Conservation (phyloP, 148 eudicot species). For the Cornus suecica region DNA sequence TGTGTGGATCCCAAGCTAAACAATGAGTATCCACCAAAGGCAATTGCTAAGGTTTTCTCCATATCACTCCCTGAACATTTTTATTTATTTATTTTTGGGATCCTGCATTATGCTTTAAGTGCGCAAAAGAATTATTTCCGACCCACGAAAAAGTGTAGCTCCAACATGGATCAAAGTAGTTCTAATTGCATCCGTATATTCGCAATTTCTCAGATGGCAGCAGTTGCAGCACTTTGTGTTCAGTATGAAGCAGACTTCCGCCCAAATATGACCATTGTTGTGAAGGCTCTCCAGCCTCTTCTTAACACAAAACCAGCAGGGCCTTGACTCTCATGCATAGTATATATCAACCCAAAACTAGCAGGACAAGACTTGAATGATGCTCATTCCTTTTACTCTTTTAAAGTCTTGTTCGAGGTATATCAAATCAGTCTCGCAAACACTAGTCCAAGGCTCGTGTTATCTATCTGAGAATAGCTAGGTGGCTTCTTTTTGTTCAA, state of each 20-base stretch:
- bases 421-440: background rate
- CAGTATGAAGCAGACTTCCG: slow-evolving; percentile 96
- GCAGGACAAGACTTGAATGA: background rate
- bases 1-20: slow-evolving; percentile 91
- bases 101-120: background rate
- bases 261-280: slow-evolving; percentile 96
- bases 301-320: slow-evolving; percentile 70
- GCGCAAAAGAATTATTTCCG: background rate
- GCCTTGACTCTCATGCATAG: slow-evolving; percentile 43
- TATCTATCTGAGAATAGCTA: background rate
- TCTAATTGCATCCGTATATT: background rate
- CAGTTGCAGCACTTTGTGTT: slow-evolving; percentile 94
- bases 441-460: background rate
- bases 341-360: background rate
- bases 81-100: background rate
- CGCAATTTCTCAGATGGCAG: slow-evolving; percentile 65
- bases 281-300: slow-evolving; percentile 91
- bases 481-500: too few relatives aligned
- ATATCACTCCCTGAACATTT: background rate
- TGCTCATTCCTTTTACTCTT: background rate
- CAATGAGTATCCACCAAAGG: slow-evolving; percentile 74
- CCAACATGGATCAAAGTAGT: background rate
- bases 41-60: slow-evolving; percentile 73
- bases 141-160: background rate
- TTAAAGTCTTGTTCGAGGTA: background rate